Base-by-base conservation (phyloP, 1,284 basidiomycete genomes). In the Ceratobasidium papillatum region DNA sequence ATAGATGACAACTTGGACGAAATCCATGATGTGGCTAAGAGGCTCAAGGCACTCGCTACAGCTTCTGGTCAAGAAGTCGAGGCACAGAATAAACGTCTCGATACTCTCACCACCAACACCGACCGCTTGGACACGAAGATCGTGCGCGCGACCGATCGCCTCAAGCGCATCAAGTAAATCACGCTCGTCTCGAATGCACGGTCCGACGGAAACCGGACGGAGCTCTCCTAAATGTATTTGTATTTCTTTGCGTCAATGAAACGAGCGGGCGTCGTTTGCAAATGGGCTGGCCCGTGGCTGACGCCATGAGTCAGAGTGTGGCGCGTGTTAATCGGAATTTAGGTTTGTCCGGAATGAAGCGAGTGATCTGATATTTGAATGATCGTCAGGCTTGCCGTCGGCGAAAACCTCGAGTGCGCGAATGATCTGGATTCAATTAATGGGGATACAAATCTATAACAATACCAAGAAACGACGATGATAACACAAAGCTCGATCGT, bases 1-100 rank as follows among this genome's bases (percentile, higher is more conserved):
- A 1, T 27, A 68, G 97, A 99, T 79, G 89, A 90, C 77, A 99
- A 99, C 82, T 84, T 99, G 64, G 90, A 95, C 81, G 95, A 98
- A 83, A 94, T 98, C 76, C 85, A 89, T 56, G 91, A 91, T 74
- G 88, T 94, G 63, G 90, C 94, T 2, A 93, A 91, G 82, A 86
- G 92, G 71, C 86, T 99, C 78, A 97, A 96, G 84, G 89, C 90
- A 32, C 84, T 99, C 30, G 94, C 94, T 1, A 87, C 87, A 77
- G 91, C 94, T 8, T 95, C 95, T 90, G 90, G 93, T 41, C 86
- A 91, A 77, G 94, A 95, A 79, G 86, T 95, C 63, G 91, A 94
- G 78, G 83, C 83, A 34, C 94, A 95, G 85, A 95, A 93, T 83
- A 78, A 79, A 1, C 86, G 93, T 74, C 89, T 96, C 65, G 88